Evolutionary conservation across 2,329 filamentous ascomycete genomes (phyloP).

Genomic region (Ophiocordyceps camponoti-floridani): DNA sequence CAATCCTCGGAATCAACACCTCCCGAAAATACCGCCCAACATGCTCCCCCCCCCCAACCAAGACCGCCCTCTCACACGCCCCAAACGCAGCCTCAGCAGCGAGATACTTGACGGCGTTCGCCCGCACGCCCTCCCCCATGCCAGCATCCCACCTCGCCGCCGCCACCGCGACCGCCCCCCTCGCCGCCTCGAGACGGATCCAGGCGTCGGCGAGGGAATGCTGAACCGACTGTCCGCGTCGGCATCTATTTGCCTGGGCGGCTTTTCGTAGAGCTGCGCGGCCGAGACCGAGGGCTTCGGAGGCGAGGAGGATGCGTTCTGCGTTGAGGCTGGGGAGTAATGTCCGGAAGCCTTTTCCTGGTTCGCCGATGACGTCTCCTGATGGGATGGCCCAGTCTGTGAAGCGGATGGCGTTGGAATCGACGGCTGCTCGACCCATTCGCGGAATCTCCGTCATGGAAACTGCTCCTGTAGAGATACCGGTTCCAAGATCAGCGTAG

Average conservation of each 20-base stretch:
- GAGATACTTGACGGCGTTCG: conserved; percentile 55
- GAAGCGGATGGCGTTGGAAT: conserved; percentile 80
- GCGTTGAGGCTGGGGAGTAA: conserved; percentile 69
- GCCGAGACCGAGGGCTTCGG: conserved; percentile 63
- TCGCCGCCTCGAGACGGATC: conserved; percentile 47
- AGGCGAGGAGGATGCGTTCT: conserved; percentile 56
- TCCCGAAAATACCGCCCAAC: conserved; percentile 47
- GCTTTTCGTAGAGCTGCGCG: conserved; percentile 52
- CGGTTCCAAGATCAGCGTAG: conserved; percentile 56
- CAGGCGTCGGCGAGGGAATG: conserved; percentile 49
- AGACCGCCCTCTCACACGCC: conserved; percentile 41
- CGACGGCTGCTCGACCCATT: conserved; percentile 69
- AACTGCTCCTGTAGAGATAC: conserved; percentile 27
- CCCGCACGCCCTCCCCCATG: conserved; percentile 40
- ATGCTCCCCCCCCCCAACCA: conserved; percentile 37
- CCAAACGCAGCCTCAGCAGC: conserved; percentile 46
- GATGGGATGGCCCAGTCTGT: conserved; percentile 54
- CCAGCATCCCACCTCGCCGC: conserved; percentile 41
- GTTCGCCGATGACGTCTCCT: conserved; percentile 47
- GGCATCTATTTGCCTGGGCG: conserved; percentile 13
- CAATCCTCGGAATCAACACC: conserved; percentile 44
- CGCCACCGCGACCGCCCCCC: conserved; percentile 47
- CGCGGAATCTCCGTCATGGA: conserved; percentile 60
- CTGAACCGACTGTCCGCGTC: conserved; percentile 9
- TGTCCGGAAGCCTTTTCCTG: conserved; percentile 64